These are phyloP conservation scores for Lactarius indigo DNA, from an alignment of 768 basidiomycete species.

Conservation along the genomic window DNA sequence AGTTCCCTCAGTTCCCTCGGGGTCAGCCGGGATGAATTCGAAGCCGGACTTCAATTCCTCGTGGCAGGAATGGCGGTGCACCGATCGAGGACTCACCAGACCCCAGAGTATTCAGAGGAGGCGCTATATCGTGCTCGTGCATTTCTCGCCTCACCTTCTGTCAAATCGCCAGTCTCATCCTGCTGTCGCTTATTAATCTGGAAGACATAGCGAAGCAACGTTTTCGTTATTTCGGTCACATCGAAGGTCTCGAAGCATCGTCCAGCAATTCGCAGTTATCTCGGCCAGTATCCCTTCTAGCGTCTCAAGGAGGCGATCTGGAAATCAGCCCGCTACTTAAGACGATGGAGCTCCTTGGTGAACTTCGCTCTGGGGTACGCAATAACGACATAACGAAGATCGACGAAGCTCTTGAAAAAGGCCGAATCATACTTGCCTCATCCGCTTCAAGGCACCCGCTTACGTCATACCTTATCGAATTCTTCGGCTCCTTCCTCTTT, in stretches of 20 bases:
- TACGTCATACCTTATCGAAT: not conserved
- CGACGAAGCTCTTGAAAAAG: no score
- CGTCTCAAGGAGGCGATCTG: no score
- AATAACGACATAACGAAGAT: no score
- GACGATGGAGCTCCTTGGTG: no score
- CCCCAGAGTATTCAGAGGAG: not conserved
- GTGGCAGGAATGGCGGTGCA: not conserved
- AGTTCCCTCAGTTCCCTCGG: no score
- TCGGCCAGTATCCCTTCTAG: no score
- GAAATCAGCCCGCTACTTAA: no score
- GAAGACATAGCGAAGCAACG: not conserved
- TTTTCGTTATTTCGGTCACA: not conserved
- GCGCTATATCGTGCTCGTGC: not conserved
- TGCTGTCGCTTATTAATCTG: not conserved
- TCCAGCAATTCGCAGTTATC: no score
- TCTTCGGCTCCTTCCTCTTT: not conserved
- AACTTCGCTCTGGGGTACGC: no score
- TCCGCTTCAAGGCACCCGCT: not conserved
- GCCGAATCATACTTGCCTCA: not conserved
- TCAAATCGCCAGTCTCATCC: not conserved
- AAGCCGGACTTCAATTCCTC: no score
- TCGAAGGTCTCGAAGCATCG: no score
- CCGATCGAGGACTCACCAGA: not conserved
- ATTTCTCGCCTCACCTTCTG: not conserved
- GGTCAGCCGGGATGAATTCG: no score